phyloP scores from a whole-genome alignment of 495 filamentous ascomycete species.

The Neurospora hispaniola region DNA sequence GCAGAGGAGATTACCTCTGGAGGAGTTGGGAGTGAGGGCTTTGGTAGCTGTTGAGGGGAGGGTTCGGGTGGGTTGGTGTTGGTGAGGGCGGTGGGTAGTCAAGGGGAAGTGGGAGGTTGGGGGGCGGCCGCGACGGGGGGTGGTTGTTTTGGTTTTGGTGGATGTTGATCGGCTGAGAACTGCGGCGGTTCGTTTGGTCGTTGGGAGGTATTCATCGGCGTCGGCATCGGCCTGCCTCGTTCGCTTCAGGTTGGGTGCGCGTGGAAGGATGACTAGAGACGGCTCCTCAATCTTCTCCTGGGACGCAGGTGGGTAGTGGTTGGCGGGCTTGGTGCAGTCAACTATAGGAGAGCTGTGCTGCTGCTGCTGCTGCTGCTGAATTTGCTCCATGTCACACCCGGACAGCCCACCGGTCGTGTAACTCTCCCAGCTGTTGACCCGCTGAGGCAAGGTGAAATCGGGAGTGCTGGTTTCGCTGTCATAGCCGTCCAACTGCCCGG shows the following conservation, averaged over 20 bases:
- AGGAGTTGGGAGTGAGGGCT: background rate
- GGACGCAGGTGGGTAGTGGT: conserved; percentile 10
- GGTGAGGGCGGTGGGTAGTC: background rate
- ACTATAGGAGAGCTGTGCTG: background rate
- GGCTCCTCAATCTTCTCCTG: conserved; percentile 22
- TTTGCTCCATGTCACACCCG: conserved; percentile 5
- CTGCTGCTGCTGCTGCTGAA: background rate
- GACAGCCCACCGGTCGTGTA: conserved; percentile 4
- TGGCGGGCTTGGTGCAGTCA: conserved; percentile 10
- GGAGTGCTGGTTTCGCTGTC: conserved; percentile 16
- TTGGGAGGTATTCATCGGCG: conserved; percentile 10
- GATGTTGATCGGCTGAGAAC: background rate
- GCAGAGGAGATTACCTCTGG: conserved; percentile 5
- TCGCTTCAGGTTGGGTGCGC: conserved; percentile 1
- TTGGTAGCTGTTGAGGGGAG: background rate
- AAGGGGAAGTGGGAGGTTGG: background rate
- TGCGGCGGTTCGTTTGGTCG: conserved; percentile 7
- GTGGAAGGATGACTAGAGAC: conserved; percentile 10
- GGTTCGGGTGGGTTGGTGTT: background rate
- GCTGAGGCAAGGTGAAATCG: conserved; percentile 7
- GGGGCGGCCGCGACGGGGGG: background rate
- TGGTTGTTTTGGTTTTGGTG: background rate
- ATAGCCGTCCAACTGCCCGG: conserved; percentile 20
- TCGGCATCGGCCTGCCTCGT: conserved; percentile 4
- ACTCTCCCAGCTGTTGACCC: conserved; percentile 12